Percentiles rank a stretch among this genome's conserved stretches.
Conservation (phyloP, 805 yeast species). For the Priceomyces carsonii region DNA sequence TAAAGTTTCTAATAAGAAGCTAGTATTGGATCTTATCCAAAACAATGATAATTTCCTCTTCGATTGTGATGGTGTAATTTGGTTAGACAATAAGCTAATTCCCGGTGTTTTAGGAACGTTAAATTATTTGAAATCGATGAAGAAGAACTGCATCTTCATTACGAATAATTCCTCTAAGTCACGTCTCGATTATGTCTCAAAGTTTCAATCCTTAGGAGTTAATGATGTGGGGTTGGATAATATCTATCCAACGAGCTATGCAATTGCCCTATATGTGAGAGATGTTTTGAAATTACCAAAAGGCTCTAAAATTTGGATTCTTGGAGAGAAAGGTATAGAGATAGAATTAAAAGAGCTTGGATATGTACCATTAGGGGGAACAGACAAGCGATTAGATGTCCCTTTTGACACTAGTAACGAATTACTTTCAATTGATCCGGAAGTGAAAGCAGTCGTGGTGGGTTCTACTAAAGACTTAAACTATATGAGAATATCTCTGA, state of each 20-base stretch:
- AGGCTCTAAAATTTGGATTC: slow-evolving; percentile 40
- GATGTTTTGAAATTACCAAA: slow-evolving; percentile 23
- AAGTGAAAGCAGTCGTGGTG: slow-evolving; percentile 40
- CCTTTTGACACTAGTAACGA: slow-evolving; percentile 26
- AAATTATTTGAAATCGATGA: slow-evolving; percentile 17
- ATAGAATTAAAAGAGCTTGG: slow-evolving; percentile 33
- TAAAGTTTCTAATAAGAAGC: slow-evolving; percentile 11
- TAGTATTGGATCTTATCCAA: slow-evolving; percentile 21
- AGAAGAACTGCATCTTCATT: slow-evolving; percentile 33
- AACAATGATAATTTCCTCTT: slow-evolving; percentile 39
- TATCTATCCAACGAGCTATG: slow-evolving; percentile 39
- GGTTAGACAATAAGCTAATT: slow-evolving; percentile 37
- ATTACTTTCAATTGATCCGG: slow-evolving; percentile 33
- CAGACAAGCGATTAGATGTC: slow-evolving; percentile 24
- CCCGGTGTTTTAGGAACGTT: slow-evolving; percentile 33
- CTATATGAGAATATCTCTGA: slow-evolving; percentile 36
- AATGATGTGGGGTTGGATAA: slow-evolving; percentile 23
- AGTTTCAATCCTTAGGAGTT: slow-evolving; percentile 34
- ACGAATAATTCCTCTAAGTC: slow-evolving; percentile 42
- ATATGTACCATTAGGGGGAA: slow-evolving; percentile 37
- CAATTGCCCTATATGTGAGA: slow-evolving; percentile 30
- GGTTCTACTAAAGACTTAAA: slow-evolving; percentile 40
- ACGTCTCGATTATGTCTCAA: slow-evolving; percentile 29
- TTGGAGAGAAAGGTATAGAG: slow-evolving; percentile 41
- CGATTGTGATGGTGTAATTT: slow-evolving; percentile 45